Base-by-base conservation (phyloP, 441 rosid species). In the Brassica hybrid region DNA sequence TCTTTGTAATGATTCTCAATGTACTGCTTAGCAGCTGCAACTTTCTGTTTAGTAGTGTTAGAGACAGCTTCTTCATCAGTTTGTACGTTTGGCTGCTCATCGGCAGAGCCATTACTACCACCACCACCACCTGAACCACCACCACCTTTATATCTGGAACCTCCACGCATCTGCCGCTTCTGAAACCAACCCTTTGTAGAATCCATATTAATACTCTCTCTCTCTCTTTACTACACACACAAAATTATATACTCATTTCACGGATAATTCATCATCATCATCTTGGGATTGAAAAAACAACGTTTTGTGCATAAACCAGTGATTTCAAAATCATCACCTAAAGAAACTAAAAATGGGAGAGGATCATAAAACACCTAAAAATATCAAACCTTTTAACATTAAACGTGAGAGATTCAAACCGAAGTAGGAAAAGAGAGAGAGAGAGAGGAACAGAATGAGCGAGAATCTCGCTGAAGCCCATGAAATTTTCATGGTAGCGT, bases 1-100 rank as follows among this genome's bases (percentile, higher is more conserved):
- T 93, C 96, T 85, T 89, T 93, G 84, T 95, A 95, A 87, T 95
- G 98, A 64, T 95, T 95, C 83, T 95, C 98, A 76, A 95, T 95
- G 74, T 90, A 95, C 80, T 90, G 97, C 75, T 95, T 93, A 25
- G 98, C 94, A 0, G 97, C 98, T 0, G 96, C 96, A 12, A 83
- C 99, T 83, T 84, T 95, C 88, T 93, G 97, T 79, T 88, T 93
- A 32, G 98, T 95, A 62, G 76, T 80, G 63, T 84, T 86, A 1
- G 99, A 95, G n/a, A 86, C 82, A 62, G 83, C 83, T 23, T 88
- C 97, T 11, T 84, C 96, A 34, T 86, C 94, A 9, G 66, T 58
- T 74, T 74, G 74, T 0, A 43, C 7, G 36, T 25, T 30, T 0
- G 17, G 52, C 1, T 48, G 64, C 12, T 69, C 77, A 57, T 79